Percentiles rank a stretch among this genome's conserved stretches.
Conservation (phyloP, 345 rosid genomes). For the Adansonia digitata region DNA sequence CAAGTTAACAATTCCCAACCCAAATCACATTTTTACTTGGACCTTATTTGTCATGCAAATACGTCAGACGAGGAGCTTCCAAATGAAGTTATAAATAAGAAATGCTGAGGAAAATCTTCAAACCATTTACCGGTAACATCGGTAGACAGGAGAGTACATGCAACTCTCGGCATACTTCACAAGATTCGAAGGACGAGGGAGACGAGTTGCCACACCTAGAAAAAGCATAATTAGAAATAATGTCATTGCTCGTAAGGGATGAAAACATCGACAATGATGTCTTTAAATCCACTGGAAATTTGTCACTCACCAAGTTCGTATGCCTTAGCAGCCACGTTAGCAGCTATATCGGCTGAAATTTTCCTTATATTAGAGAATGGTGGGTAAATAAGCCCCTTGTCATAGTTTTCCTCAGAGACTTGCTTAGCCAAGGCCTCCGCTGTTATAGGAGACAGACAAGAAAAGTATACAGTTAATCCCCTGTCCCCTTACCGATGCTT, state of each 20-base stretch:
- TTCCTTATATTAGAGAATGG: constrained; percentile 72
- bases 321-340: constrained; percentile 79
- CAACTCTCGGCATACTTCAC: constrained; percentile 81
- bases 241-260: background rate
- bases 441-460: constrained; percentile 21
- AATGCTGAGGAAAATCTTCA: background rate
- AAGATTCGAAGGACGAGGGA: constrained; percentile 75
- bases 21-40: background rate
- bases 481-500: background rate
- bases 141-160: constrained; percentile 86
- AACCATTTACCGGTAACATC: constrained; percentile 48
- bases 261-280: background rate
- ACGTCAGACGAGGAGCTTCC: background rate
- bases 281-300: background rate
- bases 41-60: background rate
- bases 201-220: constrained; percentile 75
- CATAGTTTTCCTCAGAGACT: constrained; percentile 59
- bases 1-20: background rate
- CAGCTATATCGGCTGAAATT: constrained; percentile 91
- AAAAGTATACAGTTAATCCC: background rate
- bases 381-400: constrained; percentile 81
- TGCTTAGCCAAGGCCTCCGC: constrained; percentile 86
- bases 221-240: background rate
- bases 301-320: constrained; percentile 69
- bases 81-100: background rate